Conservation (phyloP, 2,329 filamentous ascomycete genomes). For the Alternaria atra region DNA sequence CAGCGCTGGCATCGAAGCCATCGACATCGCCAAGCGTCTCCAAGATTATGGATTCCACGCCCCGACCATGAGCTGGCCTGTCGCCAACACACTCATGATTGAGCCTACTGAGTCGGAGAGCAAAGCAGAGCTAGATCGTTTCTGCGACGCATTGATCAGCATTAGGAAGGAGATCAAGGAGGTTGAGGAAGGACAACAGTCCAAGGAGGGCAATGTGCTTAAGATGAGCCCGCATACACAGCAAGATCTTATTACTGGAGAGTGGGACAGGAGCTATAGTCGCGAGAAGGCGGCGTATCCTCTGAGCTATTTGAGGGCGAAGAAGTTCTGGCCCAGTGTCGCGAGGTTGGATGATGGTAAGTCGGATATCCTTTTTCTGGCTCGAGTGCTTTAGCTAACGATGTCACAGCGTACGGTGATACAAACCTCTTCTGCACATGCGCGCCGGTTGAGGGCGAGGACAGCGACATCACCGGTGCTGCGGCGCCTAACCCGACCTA, state of each 20-base stretch:
- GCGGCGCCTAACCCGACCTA: conserved; percentile 47
- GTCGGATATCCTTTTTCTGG: conserved; percentile 37
- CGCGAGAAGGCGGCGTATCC: conserved; percentile 89
- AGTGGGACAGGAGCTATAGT: conserved; percentile 85
- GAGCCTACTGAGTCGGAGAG: conserved; percentile 95
- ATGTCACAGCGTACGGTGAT: conserved; percentile 78
- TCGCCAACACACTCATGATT: conserved; percentile 96
- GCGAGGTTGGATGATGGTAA: conserved; percentile 87
- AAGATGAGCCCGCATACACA: conserved; percentile 90
- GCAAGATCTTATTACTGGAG: conserved; percentile 76
- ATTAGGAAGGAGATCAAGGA: conserved; percentile 87
- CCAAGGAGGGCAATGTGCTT: conserved; percentile 80
- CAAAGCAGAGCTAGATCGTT: conserved; percentile 91
- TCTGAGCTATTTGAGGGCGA: conserved; percentile 81
- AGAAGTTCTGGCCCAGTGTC: conserved; percentile 97
- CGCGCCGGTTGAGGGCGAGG: conserved; percentile 73
- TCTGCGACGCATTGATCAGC: conserved; percentile 86
- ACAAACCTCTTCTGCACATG: conserved; percentile 95
- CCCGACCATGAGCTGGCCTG: conserved; percentile 96
- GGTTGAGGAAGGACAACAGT: conserved; percentile 80
- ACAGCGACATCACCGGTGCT: conserved; percentile 43
- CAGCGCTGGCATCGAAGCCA: conserved; percentile 83
- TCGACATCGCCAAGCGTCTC: conserved; percentile 94
- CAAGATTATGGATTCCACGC: conserved; percentile 98
- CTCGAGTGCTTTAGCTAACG: conserved; percentile 30